Percentiles rank a stretch among this genome's conserved stretches.
These are phyloP conservation scores for Cyclotella atomus DNA, from an alignment of 108 stramenopile genomes.

Conservation along the genomic window DNA sequence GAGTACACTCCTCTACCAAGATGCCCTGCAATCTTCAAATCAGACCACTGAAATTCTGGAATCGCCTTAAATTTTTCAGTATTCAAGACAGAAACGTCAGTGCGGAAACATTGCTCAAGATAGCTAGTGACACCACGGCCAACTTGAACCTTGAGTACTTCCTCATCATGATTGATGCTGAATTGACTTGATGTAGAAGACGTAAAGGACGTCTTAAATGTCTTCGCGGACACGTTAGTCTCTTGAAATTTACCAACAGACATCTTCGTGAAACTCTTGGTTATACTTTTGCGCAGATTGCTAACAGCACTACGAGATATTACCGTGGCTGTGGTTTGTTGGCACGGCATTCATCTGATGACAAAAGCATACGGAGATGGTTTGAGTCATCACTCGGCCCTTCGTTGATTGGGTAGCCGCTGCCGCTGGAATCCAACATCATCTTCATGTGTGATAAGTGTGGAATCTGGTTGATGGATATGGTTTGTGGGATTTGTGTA, in stretches of 20 bases:
- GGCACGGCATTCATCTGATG: too few species aligned
- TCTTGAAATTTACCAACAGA: neutral
- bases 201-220: neutral
- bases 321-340: too few species aligned
- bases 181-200: neutral
- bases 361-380: too few species aligned
- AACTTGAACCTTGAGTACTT: neutral
- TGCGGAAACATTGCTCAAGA: neutral
- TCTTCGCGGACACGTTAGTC: neutral
- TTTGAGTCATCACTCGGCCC: too few species aligned
- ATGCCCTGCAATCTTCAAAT: conserved; percentile 3
- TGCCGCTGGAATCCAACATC: too few species aligned
- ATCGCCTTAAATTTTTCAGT: neutral
- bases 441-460: too few species aligned
- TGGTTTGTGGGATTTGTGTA: too few species aligned
- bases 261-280: neutral
- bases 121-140: neutral
- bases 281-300: too few species aligned
- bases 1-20: conserved; percentile 21
- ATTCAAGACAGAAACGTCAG: neutral
- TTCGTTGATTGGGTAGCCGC: too few species aligned
- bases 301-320: too few species aligned
- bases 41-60: conserved; percentile 12
- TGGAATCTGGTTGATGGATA: too few species aligned
- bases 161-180: neutral